phyloP scores from a whole-genome alignment of 352 stramenopile genomes.

The Phytophthora tentaculata region DNA sequence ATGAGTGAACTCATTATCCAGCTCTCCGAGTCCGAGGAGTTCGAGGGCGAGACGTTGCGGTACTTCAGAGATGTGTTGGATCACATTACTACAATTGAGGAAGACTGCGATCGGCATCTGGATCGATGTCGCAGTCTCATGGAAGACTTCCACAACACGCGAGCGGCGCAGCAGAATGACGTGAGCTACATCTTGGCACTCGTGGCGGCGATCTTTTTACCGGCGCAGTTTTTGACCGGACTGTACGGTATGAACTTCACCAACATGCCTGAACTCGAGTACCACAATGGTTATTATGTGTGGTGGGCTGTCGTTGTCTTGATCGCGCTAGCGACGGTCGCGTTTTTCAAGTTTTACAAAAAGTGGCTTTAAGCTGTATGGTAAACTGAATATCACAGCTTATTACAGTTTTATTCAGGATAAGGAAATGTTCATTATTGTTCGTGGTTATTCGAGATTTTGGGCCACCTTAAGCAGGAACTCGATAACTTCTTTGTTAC shows the following conservation, averaged over 20 bases:
- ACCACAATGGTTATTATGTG: constrained; percentile 77
- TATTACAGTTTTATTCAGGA: constrained; percentile 7
- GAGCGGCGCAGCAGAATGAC: constrained; percentile 69
- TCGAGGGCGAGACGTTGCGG: constrained; percentile 65
- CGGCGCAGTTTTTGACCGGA: constrained; percentile 84
- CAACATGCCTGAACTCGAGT: constrained; percentile 85
- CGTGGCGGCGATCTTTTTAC: constrained; percentile 81
- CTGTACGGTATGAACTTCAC: constrained; percentile 92
- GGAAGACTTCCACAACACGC: constrained; percentile 75
- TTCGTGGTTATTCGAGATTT: too few species aligned
- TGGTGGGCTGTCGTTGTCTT: constrained; percentile 78
- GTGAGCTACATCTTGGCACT: constrained; percentile 83
- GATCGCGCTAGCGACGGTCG: constrained; percentile 50
- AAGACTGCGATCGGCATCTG: constrained; percentile 84
- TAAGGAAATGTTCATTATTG: too few species aligned
- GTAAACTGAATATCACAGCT: neutral
- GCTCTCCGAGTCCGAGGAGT: constrained; percentile 75
- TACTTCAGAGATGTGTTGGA: constrained; percentile 89
- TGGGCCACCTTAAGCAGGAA: neutral
- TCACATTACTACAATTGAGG: constrained; percentile 78
- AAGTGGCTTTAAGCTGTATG: constrained; percentile 60
- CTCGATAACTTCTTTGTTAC: neutral
- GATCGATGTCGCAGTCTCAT: constrained; percentile 67
- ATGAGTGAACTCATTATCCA: constrained; percentile 73
- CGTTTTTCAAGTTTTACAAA: constrained; percentile 79